Conservation (phyloP, 805 yeast genomes). For the Metschnikowia shivogae region DNA sequence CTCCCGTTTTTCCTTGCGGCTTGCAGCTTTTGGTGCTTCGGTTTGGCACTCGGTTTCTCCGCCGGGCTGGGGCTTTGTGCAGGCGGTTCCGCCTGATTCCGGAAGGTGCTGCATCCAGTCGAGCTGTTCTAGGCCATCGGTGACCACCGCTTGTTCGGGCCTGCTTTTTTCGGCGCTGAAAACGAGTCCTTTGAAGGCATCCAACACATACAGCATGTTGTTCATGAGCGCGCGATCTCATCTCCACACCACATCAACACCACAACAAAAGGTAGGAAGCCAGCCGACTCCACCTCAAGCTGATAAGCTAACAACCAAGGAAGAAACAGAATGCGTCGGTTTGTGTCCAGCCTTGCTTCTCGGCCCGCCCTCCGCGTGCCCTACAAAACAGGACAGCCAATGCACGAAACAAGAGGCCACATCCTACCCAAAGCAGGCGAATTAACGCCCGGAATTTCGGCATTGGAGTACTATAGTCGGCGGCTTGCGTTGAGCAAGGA, state of each 20-base stretch:
- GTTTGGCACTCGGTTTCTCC: background rate
- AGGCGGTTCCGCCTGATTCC: background rate
- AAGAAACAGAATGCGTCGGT: constrained; percentile 2
- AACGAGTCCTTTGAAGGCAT: constrained; percentile 20
- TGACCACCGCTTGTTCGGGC: background rate
- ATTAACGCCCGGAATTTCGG: constrained; percentile 82
- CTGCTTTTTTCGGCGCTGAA: constrained; percentile 6
- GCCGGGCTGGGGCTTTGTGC: background rate
- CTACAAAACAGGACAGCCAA: constrained; percentile 75
- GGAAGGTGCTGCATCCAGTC: constrained; percentile 11
- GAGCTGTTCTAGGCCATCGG: constrained; percentile 14
- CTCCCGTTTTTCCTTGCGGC: constrained; percentile 10
- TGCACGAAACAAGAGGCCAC: constrained; percentile 77
- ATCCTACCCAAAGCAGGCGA: constrained; percentile 70
- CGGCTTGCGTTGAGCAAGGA: constrained; percentile 53
- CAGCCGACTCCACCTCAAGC: too few relatives aligned
- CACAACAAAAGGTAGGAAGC: too few relatives aligned
- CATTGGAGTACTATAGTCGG: constrained; percentile 75
- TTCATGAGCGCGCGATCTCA: background rate
- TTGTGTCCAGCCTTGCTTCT: constrained; percentile 12
- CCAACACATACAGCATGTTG: constrained; percentile 13
- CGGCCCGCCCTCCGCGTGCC: constrained; percentile 25
- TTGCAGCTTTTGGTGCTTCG: constrained; percentile 2
- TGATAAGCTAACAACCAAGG: too few relatives aligned
- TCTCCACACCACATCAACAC: too few relatives aligned